Percentiles rank a stretch among this genome's conserved stretches.
Conservation (phyloP, 805 yeast species). For the Pichia eremophila region DNA sequence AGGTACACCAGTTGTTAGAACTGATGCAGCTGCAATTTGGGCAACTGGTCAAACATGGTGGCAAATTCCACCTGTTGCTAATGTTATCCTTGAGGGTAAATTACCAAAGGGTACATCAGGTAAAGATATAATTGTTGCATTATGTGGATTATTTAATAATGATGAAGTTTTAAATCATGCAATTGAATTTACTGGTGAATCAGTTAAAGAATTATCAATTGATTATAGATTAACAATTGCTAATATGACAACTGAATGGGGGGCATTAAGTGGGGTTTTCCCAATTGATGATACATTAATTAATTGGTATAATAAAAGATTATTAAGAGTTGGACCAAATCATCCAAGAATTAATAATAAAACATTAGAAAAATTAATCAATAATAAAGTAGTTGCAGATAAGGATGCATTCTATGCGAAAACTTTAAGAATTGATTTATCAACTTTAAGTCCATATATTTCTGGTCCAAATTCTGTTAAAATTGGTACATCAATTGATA, state of each 20-base stretch:
- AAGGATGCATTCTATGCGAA: conserved; percentile 80
- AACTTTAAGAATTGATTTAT: conserved; percentile 70
- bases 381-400: conserved; percentile 47
- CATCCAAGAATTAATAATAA: conserved; percentile 75
- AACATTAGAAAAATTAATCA: conserved; percentile 43
- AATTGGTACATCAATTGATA: conserved; percentile 69
- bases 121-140: conserved; percentile 91
- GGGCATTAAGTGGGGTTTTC: conserved; percentile 92
- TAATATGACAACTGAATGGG: conserved; percentile 98
- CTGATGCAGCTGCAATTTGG: conserved; percentile 99
- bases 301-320: conserved; percentile 65
- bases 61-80: conserved; percentile 99
- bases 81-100: conserved; percentile 74
- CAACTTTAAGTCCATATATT: conserved; percentile 75
- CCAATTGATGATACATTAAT: conserved; percentile 83
- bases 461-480: conserved; percentile 98
- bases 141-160: conserved; percentile 87
- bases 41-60: conserved; percentile 99
- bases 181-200: conserved; percentile 85
- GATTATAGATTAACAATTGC: conserved; percentile 90
- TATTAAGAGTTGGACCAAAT: conserved; percentile 32
- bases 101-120: conserved; percentile 88
- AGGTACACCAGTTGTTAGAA: conserved; percentile 96
- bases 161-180: conserved; percentile 93
- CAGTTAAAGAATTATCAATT: conserved; percentile 55